Conservation (phyloP, 2,329 filamentous ascomycete genomes). For the Decorospora gaudefroyi region DNA sequence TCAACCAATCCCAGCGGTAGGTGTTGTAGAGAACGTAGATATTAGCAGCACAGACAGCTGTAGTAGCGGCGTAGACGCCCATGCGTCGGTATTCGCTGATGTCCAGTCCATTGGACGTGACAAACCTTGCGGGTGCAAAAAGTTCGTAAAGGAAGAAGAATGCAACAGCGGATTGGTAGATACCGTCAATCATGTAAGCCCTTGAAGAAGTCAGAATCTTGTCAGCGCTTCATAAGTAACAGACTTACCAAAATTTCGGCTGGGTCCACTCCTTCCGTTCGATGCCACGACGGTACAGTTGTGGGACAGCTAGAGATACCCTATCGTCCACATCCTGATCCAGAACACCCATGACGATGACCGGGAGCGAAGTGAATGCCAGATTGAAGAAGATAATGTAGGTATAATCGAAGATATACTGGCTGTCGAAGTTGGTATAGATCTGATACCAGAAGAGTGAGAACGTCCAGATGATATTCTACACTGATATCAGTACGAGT, state of each 20-base stretch:
- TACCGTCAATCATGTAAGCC: slow-evolving; percentile 89
- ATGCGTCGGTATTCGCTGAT: slow-evolving; percentile 81
- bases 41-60: slow-evolving; percentile 87
- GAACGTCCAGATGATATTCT: slow-evolving; percentile 98
- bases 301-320: slow-evolving; percentile 90
- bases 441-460: slow-evolving; percentile 97
- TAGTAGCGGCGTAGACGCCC: slow-evolving; percentile 83
- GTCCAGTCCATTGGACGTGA: slow-evolving; percentile 72
- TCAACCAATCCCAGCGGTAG: slow-evolving; percentile 98
- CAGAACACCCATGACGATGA: slow-evolving; percentile 93
- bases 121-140: slow-evolving; percentile 69
- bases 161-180: slow-evolving; percentile 91
- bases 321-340: slow-evolving; percentile 96
- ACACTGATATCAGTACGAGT: slow-evolving; percentile 31
- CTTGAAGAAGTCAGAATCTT: slow-evolving; percentile 33
- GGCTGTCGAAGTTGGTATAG: slow-evolving; percentile 93
- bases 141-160: slow-evolving; percentile 92
- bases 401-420: slow-evolving; percentile 95
- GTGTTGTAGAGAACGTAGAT: slow-evolving; percentile 94
- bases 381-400: slow-evolving; percentile 97
- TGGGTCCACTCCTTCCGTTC: slow-evolving; percentile 97
- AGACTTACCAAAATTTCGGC: slow-evolving; percentile 86
- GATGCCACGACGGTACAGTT: slow-evolving; percentile 93
- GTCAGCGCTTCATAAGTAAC: not conserved
- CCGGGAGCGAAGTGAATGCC: slow-evolving; percentile 91